Evolutionary conservation across 192 early-diverging fungal genomes (phyloP), one percentile per base, ranked within the genome.

Genomic region (Rhizophagus sp.): DNA sequence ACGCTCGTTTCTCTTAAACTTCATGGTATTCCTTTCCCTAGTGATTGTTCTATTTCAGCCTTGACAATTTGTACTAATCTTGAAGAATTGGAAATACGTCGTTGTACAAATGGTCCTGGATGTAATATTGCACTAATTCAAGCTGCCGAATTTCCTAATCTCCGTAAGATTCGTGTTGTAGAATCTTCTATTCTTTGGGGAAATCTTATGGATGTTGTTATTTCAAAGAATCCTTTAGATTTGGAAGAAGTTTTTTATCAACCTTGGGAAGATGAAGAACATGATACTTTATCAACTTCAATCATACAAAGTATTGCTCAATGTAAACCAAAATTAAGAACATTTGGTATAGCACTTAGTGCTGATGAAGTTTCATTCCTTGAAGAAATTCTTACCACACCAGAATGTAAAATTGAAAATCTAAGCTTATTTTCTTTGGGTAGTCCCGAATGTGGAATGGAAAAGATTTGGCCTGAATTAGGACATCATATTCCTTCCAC

Each of bases 161-260:
- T 75, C 11, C 13, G 22, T 22, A 75, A 75, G 62, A 17, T 75
- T 33, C 22, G n/a, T 30, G 13, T 75, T 4, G 22, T 75, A 4
- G 74, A 75, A 63, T 75, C 74, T 41, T 62, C 74, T 12, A 24
- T 62, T 36, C 57, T 41, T 22, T 75, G 74, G 74, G 57, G 22
- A 13, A 25, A 34, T 2, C 27, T 75, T 34, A 39, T 75, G 27
- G 6, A 24, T 36, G n/a, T 33, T 4, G 17, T 62, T 13, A 62
- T 75, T 39, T 22, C 33, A 75, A 75, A 61, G 10, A 75, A 75
- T 75, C 57, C 74, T 10, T 3, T 25, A 62, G 22, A 34, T 62
- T 62, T 75, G 3, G 57, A 75, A 17, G 74, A 75, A 75, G 33
- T 75, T 25, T 33, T 62, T 25, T 75, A 62, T 41, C 50, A 75